Evolutionary conservation across 2,329 filamentous ascomycete genomes (phyloP).

Genomic region (Coniochaeta ligniaria): DNA sequence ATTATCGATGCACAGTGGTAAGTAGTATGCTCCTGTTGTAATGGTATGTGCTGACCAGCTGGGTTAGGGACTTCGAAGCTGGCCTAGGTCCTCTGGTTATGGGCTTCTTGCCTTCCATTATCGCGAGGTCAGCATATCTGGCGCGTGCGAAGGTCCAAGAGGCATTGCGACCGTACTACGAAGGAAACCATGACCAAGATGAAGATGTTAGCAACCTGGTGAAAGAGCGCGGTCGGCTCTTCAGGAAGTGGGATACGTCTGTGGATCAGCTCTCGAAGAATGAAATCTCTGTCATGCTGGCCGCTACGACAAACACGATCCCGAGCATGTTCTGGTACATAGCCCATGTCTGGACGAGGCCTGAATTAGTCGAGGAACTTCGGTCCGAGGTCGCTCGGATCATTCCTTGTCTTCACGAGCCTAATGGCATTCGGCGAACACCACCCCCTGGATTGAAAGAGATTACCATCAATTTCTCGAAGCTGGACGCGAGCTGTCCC

Average conservation of each 20-base stretch:
- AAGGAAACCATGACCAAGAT: background rate
- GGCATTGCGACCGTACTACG: background rate
- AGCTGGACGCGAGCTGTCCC: background rate
- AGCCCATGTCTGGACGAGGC: background rate
- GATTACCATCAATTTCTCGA: constrained; percentile 14
- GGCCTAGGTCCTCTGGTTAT: background rate
- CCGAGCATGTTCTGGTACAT: constrained; percentile 2
- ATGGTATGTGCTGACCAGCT: background rate
- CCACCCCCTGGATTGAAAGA: background rate
- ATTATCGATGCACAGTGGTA: constrained; percentile 32
- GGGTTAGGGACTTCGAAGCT: background rate
- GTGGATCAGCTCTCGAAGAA: background rate
- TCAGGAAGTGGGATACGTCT: background rate
- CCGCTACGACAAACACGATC: constrained; percentile 1
- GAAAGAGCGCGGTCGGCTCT: background rate
- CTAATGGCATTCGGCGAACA: background rate
- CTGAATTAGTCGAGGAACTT: background rate
- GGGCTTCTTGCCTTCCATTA: background rate
- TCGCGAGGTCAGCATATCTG: background rate
- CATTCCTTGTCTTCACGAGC: background rate
- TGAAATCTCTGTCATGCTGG: constrained; percentile 1
- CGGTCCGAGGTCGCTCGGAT: background rate
- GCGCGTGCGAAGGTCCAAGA: background rate
- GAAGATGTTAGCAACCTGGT: background rate
- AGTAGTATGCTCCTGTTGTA: background rate